Base-by-base conservation (phyloP, 345 rosid genomes). In the Melaleuca quinquenervia region DNA sequence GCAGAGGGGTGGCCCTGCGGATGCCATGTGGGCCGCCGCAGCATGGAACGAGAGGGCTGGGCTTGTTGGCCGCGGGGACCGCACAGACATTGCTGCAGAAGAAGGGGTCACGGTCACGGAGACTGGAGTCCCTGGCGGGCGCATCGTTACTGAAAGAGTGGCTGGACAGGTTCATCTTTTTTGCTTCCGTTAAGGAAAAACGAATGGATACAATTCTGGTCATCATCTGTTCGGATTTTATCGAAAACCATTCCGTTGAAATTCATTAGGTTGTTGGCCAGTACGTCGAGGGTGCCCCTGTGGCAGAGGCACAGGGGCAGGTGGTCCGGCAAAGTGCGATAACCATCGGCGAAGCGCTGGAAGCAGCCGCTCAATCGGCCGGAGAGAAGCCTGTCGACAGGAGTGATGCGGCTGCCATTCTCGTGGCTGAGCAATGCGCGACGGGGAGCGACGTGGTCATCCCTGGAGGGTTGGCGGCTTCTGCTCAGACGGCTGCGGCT, bases 1-100 rank as follows among this genome's bases (percentile, higher is more conserved):
- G 11, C 88, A 27, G 58, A 89, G 87, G 51, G 87, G 89, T 8
- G 92, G 84, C 8, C 64, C 87, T 0, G 90, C 90, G 3, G 85
- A 88, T 0, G 82, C 44, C 18, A 85, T 87, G 91, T 86, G 84
- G 36, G 74, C 88, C 1, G 90, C 88, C 0, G 89, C 92, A 2
- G 53, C 32, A 21, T 76, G 86, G 76, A 91, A 89, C 12, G 90
- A 90, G 89, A 82, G n/a, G 54, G 58, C 86, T 52, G 91, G 93
- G 15, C 87, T 88, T 53, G 88, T 89, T 49, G 78, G 87, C 52
- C 90, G 80, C 11, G 7, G 76, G 50, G 88, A 85, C 18, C 11
- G 87, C 85, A 4, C 82, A 1, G 82, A 87, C 75, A 45, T 44
- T 3, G 84, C 14, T 4, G 55, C 0, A 7, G 48, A 55, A n/a